Base-by-base conservation (phyloP, 1,139 yeast genomes). In the Wickerhamomyces sp. region DNA sequence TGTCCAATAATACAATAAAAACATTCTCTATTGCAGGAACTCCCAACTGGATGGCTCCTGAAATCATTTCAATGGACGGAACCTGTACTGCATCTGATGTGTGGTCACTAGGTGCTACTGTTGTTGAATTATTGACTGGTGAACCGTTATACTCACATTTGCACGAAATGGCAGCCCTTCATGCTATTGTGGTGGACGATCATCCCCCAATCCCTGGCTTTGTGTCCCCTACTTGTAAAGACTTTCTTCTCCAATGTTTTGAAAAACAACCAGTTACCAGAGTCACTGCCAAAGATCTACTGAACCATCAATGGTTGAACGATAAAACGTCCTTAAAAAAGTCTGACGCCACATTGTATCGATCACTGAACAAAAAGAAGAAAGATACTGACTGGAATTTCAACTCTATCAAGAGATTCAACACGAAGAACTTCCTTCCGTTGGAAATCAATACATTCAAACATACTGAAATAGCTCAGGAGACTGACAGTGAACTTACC, bases 1-100 rank as follows among this genome's bases (percentile, higher is more conserved):
- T 88, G 27, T 79, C 93, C 1, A 72, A 84, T 11, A 79, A 81
- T 42, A 80, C 85, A 7, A 71, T 83, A 57, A 85, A 86, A 58
- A 73, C 63, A 2, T 54, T 49, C 35, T 91, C 98, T 0, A 85
- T 91, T 69, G 98, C 95, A 0, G 99, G 99, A 2, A 93, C 99
- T 0, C 96, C 98, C 0, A 93, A 93, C 63, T 94, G 99, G 99
- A 94, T 94, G 99, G 99, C 98, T 0, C 99, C 99, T 0, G 99
- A 93, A 61, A 96, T 93, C 32, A 89, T 93, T 38, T 82, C 86
- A 15, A 82, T 90, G 53, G 88, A 85, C 57, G 96, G 96, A 7
- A 83, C 94, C 4, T 84, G 95, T 36, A 81, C 95, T 0, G 87
- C 95, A 0, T 87, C 96, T 6, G 95, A 86, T 63, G 78, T 85